Evolutionary conservation across 1,284 basidiomycete genomes (phyloP).

Genomic region (Cryptococcus floricola): DNA sequence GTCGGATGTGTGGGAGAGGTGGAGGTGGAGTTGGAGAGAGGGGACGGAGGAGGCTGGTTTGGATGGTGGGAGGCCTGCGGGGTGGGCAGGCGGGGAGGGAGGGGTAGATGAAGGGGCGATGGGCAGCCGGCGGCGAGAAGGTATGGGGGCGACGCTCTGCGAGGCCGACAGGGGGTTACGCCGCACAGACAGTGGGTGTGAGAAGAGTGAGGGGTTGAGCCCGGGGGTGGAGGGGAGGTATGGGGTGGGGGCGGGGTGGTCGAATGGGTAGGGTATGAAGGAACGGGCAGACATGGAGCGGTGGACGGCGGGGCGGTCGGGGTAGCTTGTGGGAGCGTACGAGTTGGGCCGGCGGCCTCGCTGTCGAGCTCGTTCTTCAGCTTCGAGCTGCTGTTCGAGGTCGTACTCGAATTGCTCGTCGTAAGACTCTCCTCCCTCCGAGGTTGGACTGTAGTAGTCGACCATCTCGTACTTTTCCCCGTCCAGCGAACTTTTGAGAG

Average conservation of each 20-base stretch:
- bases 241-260: neutral
- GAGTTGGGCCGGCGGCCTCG: neutral
- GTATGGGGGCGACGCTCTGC: neutral
- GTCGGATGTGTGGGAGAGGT: conserved; percentile 49
- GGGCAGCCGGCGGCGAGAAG: conserved; percentile 1
- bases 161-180: neutral
- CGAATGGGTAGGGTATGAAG: conserved; percentile 11
- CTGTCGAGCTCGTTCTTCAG: neutral
- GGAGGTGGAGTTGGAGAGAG: conserved; percentile 51
- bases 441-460: neutral
- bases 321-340: neutral
- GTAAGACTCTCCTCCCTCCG: neutral
- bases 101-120: conserved; percentile 15
- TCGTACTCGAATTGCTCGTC: neutral
- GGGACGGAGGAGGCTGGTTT: conserved; percentile 30
- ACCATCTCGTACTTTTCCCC: conserved; percentile 10
- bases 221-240: conserved; percentile 2
- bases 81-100: conserved; percentile 33
- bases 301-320: neutral
- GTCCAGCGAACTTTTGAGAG: conserved; percentile 6
- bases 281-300: conserved; percentile 10
- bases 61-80: conserved; percentile 18
- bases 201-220: conserved; percentile 9
- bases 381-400: neutral
- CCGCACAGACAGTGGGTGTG: conserved; percentile 2